Conservation (phyloP, 208 protist species). For the Vickermania spadyakhi region DNA sequence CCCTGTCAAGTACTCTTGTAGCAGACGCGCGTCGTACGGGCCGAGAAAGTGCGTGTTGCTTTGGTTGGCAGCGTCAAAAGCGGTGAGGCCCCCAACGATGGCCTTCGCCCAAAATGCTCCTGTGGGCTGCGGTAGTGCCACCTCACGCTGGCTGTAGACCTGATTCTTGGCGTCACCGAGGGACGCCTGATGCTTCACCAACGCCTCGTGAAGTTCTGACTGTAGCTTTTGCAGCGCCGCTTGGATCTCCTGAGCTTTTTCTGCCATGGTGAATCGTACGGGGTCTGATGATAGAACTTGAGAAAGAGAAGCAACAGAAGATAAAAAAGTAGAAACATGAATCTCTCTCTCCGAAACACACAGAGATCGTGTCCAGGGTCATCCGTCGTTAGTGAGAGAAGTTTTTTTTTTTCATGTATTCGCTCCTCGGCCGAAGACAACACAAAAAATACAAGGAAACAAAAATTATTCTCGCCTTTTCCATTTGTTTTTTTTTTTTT, state of each 20-base stretch:
- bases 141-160: slow-evolving; percentile 29
- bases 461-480: no score
- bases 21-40: slow-evolving; percentile 49
- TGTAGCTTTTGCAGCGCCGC: slow-evolving; percentile 20
- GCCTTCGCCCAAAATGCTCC: slow-evolving; percentile 54
- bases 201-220: slow-evolving; percentile 37
- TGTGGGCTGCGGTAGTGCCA: slow-evolving; percentile 27
- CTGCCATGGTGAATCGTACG: slow-evolving; percentile 8
- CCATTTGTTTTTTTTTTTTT: no score
- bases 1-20: slow-evolving; percentile 43
- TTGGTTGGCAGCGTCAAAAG: slow-evolving; percentile 22
- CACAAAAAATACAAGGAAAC: no score
- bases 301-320: slow-evolving; percentile 19
- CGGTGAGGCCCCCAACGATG: slow-evolving; percentile 23
- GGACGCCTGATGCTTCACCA: slow-evolving; percentile 42
- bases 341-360: no score
- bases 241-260: slow-evolving; percentile 7
- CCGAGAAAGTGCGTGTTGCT: slow-evolving; percentile 42
- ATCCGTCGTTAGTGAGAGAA: no score
- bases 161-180: slow-evolving; percentile 32
- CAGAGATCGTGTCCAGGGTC: no score
- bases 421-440: no score
- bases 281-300: slow-evolving; percentile 3
- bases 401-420: no score
- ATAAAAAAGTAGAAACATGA: neutral